Base-by-base conservation (phyloP, 768 basidiomycete genomes). In the Pholiota microspora region DNA sequence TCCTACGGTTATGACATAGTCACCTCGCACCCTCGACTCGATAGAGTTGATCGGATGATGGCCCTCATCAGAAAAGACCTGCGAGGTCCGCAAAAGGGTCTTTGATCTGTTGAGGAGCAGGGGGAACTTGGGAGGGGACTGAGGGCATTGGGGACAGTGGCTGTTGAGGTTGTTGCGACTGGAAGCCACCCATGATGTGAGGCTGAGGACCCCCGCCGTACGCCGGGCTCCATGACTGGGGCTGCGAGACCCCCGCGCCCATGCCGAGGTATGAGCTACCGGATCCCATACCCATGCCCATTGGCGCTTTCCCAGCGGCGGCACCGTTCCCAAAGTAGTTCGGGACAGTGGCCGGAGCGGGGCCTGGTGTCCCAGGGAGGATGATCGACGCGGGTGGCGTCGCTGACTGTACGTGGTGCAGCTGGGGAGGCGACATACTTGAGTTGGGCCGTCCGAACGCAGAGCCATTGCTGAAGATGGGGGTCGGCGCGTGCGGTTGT, bases 21-120 rank as follows among this genome's bases (percentile, higher is more conserved):
- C 12, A 31, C 29, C 6, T 31, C 29, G 29, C 29, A 31, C 29
- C n/a, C n/a, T n/a, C n/a, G n/a, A n/a, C n/a, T n/a, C n/a, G n/a
- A 12, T 6, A 31, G 12, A 12, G 29, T 6, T 31, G 29, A 31
- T 6, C 29, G 12, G 16, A 38, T 9, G 12, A 24, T 10, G 25
- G 28, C n/a, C 29, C 18, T 12, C 24, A 46, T 59, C 53, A 93
- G 67, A 93, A 92, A 51, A 93, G 69, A 16, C 86, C 86, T 2
- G 79, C 89, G 31, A 93, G 75, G 71, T 93, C 91, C 5, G 89
- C 89, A 63, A 93, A 93, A 36, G 92, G 91, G 68, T 93, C 91
- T 66, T 89, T 93, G 53, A 72, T 75, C 58, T 80, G 77, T 40
- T 64, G 62, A 53, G 59, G 42, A 57, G 54, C 42, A 29, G 29